Base-by-base conservation (phyloP, 805 yeast species). In the Kodamaea leandrae region DNA sequence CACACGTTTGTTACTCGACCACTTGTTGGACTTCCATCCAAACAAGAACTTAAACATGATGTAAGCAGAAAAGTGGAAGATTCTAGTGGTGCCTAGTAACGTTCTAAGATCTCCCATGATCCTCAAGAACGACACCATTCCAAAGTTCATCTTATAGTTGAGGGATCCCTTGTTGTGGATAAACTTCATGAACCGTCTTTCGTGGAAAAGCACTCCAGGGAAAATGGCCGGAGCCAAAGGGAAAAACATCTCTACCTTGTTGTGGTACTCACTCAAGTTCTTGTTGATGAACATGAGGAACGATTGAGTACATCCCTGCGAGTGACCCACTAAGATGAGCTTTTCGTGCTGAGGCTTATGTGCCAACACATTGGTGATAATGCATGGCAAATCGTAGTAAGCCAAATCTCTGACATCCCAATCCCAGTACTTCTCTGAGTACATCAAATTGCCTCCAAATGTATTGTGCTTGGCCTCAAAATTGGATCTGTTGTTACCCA, bases 321-420 rank as follows among this genome's bases (percentile, higher is more conserved):
- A 86, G 58, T 91, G 99, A 1, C 90, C 90, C 7, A 82, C 72
- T 16, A 91, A 61, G 0, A 83, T 72, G 6, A 90, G 51, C 51
- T 80, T 75, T 3, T 57, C 54, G 39, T 59, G 68, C 36, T 59
- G 39, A 0, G 76, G 68, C 39, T 64, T 61, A 41, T 64, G 67
- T 2, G 57, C 44, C 25, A 81, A 58, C 1, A 89, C 83, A 41
- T 74, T 72, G 25, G 81, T 76, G 6, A 90, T 70, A 62, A 91
- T 66, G 14, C 86, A 72, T 1, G 95, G 85, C 30, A 93, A 61
- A 58, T 91, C 99, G 53, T 68, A 77, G 43, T 72, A 70, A 0
- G 90, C 91, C 81, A 93, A 78, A 34, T 87, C 91, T n/a, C 72
- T 63, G 37, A 93, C 74, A 54, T 86, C 91, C 99, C 99, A 91